Percentiles rank a stretch among this genome's conserved stretches.
Evolutionary conservation across 768 basidiomycete genomes (phyloP).

Genomic region (Rhodotorula kratochvilovae): DNA sequence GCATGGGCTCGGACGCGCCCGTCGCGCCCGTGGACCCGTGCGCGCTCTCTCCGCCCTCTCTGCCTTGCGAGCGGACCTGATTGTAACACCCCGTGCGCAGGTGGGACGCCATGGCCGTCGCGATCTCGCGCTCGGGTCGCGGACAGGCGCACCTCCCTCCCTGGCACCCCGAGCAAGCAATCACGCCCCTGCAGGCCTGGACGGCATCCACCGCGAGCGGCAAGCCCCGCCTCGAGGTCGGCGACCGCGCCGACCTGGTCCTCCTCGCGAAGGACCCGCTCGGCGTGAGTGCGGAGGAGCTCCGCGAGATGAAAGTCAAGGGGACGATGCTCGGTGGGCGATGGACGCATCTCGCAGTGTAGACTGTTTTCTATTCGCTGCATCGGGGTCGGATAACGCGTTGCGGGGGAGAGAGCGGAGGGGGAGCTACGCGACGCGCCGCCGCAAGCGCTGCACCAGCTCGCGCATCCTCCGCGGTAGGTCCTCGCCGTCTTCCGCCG

Average conservation of each 20-base stretch:
- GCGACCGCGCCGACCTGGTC: slow-evolving; percentile 40
- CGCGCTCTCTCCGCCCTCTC: slow-evolving; percentile 12
- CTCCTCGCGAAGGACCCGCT: slow-evolving; percentile 37
- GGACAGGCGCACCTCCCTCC: slow-evolving; percentile 26
- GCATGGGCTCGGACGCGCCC: slow-evolving; percentile 43
- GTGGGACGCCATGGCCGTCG: slow-evolving; percentile 38
- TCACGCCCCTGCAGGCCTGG: slow-evolving; percentile 40
- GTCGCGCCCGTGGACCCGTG: slow-evolving; percentile 42
- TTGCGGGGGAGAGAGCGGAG: no score
- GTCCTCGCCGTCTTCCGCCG: neutral
- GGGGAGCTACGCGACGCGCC: neutral
- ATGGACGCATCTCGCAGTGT: slow-evolving; percentile 34
- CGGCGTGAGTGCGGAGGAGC: slow-evolving; percentile 24
- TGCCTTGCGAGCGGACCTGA: no score
- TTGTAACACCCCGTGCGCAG: slow-evolving; percentile 5
- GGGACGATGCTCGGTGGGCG: slow-evolving; percentile 43
- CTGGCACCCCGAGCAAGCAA: slow-evolving; percentile 42
- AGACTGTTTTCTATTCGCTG: no score
- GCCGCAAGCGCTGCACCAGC: slow-evolving; percentile 1
- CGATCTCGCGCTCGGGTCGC: slow-evolving; percentile 21
- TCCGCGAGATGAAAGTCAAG: slow-evolving; percentile 37
- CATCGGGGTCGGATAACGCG: no score
- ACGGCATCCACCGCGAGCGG: slow-evolving; percentile 41
- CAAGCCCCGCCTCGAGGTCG: slow-evolving; percentile 23
- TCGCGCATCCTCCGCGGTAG: neutral